A percentile compares a stretch with the other conserved stretches of the same genome.
Evolutionary conservation across 345 rosid species (phyloP).

Genomic region (Trapa bicornis): DNA sequence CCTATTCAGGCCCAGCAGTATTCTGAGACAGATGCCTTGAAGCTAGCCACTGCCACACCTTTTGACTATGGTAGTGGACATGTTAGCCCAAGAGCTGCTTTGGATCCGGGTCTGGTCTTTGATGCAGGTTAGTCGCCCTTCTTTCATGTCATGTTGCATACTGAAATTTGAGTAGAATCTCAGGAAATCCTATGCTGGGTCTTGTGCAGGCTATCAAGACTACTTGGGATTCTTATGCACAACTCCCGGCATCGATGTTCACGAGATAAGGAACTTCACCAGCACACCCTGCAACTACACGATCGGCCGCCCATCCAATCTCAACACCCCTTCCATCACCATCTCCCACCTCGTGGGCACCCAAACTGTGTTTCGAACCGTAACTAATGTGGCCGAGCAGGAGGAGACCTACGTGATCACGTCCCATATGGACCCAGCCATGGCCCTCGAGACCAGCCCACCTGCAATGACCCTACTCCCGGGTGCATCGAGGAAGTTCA

Average conservation of each 20-base stretch:
- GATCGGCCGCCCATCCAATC: slow-evolving; percentile 70
- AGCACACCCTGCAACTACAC: slow-evolving; percentile 60
- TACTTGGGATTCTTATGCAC: slow-evolving; percentile 92
- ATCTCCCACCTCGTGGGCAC: slow-evolving; percentile 69
- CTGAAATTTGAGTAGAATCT: background rate
- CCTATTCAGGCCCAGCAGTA: slow-evolving; percentile 91
- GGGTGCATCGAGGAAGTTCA: slow-evolving; percentile 57
- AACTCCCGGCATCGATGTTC: slow-evolving; percentile 71
- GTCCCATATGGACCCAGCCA: slow-evolving; percentile 67
- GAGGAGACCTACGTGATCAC: slow-evolving; percentile 82
- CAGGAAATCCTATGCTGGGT: background rate
- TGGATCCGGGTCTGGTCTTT: slow-evolving; percentile 92
- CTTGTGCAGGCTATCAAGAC: slow-evolving; percentile 56
- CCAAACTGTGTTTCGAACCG: slow-evolving; percentile 52
- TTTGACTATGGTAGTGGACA: slow-evolving; percentile 98
- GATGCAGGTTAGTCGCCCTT: slow-evolving; percentile 56
- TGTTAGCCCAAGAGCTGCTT: slow-evolving; percentile 86
- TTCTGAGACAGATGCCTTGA: slow-evolving; percentile 66
- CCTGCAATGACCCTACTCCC: slow-evolving; percentile 77
- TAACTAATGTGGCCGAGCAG: slow-evolving; percentile 63
- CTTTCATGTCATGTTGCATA: background rate
- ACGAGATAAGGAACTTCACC: slow-evolving; percentile 74
- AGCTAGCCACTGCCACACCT: slow-evolving; percentile 73
- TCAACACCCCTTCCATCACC: slow-evolving; percentile 84
- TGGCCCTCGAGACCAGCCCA: slow-evolving; percentile 73